Conservation (phyloP, 1,139 yeast species). For the Yamadazyma membranifaciens region DNA sequence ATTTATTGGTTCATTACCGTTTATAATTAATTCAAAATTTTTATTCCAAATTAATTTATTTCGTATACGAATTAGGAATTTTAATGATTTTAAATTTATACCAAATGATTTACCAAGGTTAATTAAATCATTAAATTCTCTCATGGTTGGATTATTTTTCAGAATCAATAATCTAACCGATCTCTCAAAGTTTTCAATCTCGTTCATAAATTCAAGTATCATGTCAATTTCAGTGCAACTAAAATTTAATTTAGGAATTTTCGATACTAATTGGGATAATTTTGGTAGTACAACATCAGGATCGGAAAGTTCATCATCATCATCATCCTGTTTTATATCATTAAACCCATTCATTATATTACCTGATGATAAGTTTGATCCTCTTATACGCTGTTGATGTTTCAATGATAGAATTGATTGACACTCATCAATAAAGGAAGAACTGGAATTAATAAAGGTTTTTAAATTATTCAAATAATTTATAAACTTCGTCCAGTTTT, state of each 20-base stretch:
- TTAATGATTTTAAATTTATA: constrained; percentile 50
- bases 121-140: constrained; percentile 47
- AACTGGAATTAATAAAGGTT: constrained; percentile 43
- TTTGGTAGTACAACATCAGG: constrained; percentile 20
- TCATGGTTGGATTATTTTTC: constrained; percentile 24
- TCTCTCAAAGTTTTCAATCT: constrained; percentile 53
- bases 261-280: constrained; percentile 36
- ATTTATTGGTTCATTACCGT: constrained; percentile 43
- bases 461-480: constrained; percentile 35
- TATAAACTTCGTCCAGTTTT: constrained; percentile 19
- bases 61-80: constrained; percentile 47
- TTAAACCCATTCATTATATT: constrained; percentile 7
- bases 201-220: constrained; percentile 51
- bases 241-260: constrained; percentile 51
- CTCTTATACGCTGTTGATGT: constrained; percentile 50
- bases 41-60: constrained; percentile 51
- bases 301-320: constrained; percentile 15
- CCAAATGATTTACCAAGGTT: constrained; percentile 61
- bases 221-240: constrained; percentile 60
- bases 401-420: constrained; percentile 49
- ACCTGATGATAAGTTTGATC: constrained; percentile 9
- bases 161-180: constrained; percentile 42
- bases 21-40: constrained; percentile 29
- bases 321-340: neutral
- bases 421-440: constrained; percentile 56